Conservation (phyloP, 2,329 filamentous ascomycete species). For the Arthrobotrys conoides region DNA sequence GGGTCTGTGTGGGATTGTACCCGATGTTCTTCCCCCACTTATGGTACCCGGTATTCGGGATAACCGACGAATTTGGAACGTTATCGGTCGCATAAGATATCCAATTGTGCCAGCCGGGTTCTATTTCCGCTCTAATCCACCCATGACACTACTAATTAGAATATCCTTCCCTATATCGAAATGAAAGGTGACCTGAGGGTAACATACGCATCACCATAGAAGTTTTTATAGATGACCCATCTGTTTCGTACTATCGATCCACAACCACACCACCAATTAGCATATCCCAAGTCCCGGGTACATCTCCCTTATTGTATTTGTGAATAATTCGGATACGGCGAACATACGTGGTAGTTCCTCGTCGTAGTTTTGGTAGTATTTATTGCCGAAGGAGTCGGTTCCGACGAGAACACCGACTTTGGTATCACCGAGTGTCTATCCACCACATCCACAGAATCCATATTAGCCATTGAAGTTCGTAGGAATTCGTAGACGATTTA, state of each 20-base stretch:
- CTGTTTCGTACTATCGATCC: constrained; percentile 82
- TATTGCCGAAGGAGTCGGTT: constrained; percentile 93
- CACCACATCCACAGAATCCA: constrained; percentile 1
- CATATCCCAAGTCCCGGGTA: constrained; percentile 24
- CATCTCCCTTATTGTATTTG: background rate
- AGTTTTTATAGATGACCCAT: constrained; percentile 96
- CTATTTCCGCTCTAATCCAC: constrained; percentile 78
- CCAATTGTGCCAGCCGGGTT: constrained; percentile 96
- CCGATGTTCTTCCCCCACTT: constrained; percentile 65
- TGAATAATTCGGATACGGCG: background rate
- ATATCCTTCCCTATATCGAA: constrained; percentile 2
- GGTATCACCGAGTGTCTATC: constrained; percentile 78
- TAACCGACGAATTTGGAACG: constrained; percentile 73
- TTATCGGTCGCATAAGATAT: constrained; percentile 93
- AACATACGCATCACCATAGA: constrained; percentile 82
- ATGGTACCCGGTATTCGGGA: constrained; percentile 49
- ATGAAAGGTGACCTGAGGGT: background rate
- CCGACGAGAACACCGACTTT: constrained; percentile 91
- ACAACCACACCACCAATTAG: constrained; percentile 11
- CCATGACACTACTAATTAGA: constrained; percentile 40
- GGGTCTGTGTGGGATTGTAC: constrained; percentile 81
- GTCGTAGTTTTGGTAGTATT: constrained; percentile 91
- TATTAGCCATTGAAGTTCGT: constrained; percentile 3
- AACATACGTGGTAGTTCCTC: constrained; percentile 89
- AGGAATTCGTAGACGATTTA: background rate